Percentiles rank a stretch among this genome's conserved stretches.
These are phyloP conservation scores for Phlebiopsis flavidoalba DNA, from an alignment of 768 basidiomycete species.

Conservation along the genomic window DNA sequence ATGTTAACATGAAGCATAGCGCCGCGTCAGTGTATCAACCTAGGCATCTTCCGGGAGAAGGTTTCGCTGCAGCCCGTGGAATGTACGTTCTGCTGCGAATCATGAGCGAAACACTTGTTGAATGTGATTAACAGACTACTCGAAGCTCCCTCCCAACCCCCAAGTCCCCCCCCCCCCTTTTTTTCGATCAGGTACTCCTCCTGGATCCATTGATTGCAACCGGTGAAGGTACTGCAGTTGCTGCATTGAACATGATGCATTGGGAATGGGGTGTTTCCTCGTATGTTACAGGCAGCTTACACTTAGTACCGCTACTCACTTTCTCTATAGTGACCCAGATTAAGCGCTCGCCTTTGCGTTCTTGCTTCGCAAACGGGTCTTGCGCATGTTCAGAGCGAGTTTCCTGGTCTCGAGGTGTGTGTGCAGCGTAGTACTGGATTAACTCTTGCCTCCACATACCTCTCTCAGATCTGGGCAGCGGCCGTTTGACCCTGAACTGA, in stretches of 20 bases:
- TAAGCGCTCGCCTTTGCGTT: slow-evolving; percentile 77
- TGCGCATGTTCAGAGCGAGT: slow-evolving; percentile 52
- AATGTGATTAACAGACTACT: slow-evolving; percentile 60
- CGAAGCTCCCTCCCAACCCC: slow-evolving; percentile 47
- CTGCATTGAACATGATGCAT: slow-evolving; percentile 80
- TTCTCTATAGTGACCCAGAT: slow-evolving; percentile 51
- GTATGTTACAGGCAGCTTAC: slow-evolving; percentile 31
- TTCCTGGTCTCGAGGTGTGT: slow-evolving; percentile 77
- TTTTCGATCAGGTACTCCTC: slow-evolving; percentile 80
- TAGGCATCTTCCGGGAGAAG: slow-evolving; percentile 87
- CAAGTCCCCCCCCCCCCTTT: slow-evolving; percentile 53
- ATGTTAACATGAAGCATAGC: slow-evolving; percentile 28
- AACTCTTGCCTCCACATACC: background rate
- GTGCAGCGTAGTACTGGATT: background rate
- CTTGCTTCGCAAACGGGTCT: slow-evolving; percentile 78
- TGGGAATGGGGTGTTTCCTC: slow-evolving; percentile 69
- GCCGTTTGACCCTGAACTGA: slow-evolving; percentile 73
- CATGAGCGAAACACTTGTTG: background rate
- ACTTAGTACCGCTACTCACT: background rate
- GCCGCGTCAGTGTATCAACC: slow-evolving; percentile 81
- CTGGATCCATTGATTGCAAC: slow-evolving; percentile 94
- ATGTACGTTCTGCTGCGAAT: slow-evolving; percentile 42
- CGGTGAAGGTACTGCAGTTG: slow-evolving; percentile 83
- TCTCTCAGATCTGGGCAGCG: slow-evolving; percentile 75
- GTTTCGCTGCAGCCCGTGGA: slow-evolving; percentile 86